These are phyloP conservation scores for Linderniella brevidens DNA, from an alignment of 257 asterid species.

Conservation along the genomic window DNA sequence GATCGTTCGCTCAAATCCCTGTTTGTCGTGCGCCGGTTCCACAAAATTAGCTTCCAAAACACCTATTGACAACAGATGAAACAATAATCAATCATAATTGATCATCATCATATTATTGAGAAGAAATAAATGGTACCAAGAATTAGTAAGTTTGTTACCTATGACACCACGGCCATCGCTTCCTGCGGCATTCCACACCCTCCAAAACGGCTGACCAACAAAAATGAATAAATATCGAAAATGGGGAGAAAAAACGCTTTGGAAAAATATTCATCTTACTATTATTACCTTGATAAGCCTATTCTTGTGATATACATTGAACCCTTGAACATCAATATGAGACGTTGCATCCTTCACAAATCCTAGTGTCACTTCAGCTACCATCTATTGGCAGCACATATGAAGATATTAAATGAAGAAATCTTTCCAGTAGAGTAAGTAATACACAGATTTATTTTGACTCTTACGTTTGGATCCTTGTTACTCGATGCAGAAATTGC, in stretches of 20 bases:
- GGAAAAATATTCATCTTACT: not conserved
- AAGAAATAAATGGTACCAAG: not conserved
- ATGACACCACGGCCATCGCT: slow-evolving; percentile 80
- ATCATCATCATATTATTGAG: too few relatives aligned
- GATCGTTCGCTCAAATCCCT: slow-evolving; percentile 55
- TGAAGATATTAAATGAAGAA: not conserved
- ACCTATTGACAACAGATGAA: slow-evolving; percentile 21
- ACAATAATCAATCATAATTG: not conserved
- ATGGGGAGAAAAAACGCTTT: not conserved
- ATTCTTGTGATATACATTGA: slow-evolving; percentile 74
- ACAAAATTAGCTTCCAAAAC: slow-evolving; percentile 57
- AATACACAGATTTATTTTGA: not conserved
- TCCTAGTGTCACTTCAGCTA: slow-evolving; percentile 42
- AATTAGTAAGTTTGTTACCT: slow-evolving; percentile 13
- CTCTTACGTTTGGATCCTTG: slow-evolving; percentile 30
- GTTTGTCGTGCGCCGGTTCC: slow-evolving; percentile 72
- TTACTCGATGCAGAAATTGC: slow-evolving; percentile 14
- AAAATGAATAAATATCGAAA: too few relatives aligned
- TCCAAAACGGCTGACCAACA: slow-evolving; percentile 62
- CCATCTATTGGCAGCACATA: slow-evolving; percentile 17
- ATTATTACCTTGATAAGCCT: slow-evolving; percentile 57
- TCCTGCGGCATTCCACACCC: slow-evolving; percentile 86
- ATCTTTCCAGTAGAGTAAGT: not conserved
- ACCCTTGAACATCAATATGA: slow-evolving; percentile 78
- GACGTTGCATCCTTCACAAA: slow-evolving; percentile 54